Evolutionary conservation across 768 basidiomycete species (phyloP), one percentile per base, ranked within the genome.

Genomic region (Trametes elegans): DNA sequence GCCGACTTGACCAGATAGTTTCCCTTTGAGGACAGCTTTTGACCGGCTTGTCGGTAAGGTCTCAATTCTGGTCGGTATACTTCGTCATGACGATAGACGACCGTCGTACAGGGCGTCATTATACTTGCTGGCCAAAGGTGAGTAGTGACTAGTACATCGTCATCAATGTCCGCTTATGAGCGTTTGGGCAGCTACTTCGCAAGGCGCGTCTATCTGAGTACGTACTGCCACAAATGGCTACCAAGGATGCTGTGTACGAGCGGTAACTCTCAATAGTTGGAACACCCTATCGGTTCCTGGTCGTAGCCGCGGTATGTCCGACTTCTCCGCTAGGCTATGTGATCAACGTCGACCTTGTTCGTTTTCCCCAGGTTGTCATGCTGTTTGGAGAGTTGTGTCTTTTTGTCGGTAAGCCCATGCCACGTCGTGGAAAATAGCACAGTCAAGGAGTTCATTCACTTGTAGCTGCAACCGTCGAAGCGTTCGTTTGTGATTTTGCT

Each of bases 311-410:
- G 4, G 51, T 53, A 14, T 21, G 51, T 36, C 13, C n/a, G n/a
- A n/a, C n/a, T n/a, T n/a, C n/a, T 34, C 5, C 19, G 5, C 1
- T 19, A 13, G n/a, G n/a, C 7, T 7, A 19, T 6, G 16, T 10
- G 18, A 10, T 45, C 13, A 11, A 34, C 4, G 9, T 7, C 4
- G 19, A 2, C 21, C 10, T 2, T 21, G 16, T 7, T 23, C 18
- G 14, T 23, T 21, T 21, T 14, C 19, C 3, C 6, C 10, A 53
- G 51, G 13, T 7, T 7, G 26, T 29, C 8, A 10, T 53, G 24
- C 34, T 53, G 14, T 7, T 53, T 13, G 51, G 51, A 16, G 51
- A 53, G 13, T 27, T 53, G 3, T 42, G 51, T 53, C 42, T 51
- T 24, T 51, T 34, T 14, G 10, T 24, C 3, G 49, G 49, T 51